phyloP scores from a whole-genome alignment of 768 basidiomycete genomes.

The Hypholoma fasciculare region DNA sequence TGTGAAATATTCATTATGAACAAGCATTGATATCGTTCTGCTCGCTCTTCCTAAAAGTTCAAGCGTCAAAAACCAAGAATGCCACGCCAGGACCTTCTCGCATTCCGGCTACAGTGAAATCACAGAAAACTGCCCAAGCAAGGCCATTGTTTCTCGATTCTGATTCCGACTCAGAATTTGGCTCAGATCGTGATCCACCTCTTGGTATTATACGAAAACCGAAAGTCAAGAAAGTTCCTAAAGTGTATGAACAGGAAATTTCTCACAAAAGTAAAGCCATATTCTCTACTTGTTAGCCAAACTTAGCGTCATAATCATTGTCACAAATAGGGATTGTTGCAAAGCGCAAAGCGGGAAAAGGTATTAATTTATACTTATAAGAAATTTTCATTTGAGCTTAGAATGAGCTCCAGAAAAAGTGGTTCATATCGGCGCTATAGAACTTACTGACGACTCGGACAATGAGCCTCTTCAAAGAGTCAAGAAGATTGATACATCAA shows the following conservation, averaged over 20 bases:
- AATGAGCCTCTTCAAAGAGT: background rate
- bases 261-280: background rate
- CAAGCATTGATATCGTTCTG: background rate
- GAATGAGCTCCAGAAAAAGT: background rate
- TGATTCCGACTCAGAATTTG: constrained; percentile 7
- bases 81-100: background rate
- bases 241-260: background rate
- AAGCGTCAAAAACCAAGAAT: background rate
- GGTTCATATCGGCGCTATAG: constrained; percentile 10
- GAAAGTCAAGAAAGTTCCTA: background rate
- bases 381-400: background rate
- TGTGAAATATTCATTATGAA: background rate
- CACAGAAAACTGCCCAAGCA: background rate
- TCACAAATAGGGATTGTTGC: background rate
- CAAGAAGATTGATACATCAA: background rate
- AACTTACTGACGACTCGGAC: constrained; percentile 1
- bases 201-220: background rate
- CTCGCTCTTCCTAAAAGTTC: background rate
- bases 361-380: background rate
- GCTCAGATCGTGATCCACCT: constrained; percentile 10
- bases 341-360: background rate
- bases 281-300: background rate
- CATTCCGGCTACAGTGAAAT: background rate
- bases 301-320: background rate
- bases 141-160: background rate